Base-by-base conservation (phyloP, 1,139 yeast species). In the Nakaseomyces nivariensis region DNA sequence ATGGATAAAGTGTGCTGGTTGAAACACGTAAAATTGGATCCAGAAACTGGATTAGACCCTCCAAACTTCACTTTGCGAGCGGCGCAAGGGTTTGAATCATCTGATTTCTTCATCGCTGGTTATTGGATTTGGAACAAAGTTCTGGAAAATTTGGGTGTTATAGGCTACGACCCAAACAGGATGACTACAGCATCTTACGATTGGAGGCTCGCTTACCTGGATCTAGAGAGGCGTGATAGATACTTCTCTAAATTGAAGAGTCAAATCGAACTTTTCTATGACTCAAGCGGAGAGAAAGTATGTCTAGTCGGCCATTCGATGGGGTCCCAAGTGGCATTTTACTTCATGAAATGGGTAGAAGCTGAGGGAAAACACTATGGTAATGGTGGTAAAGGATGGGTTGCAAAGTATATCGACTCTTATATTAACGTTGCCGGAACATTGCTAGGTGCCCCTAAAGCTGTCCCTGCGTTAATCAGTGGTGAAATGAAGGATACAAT, bases 401-500 rank as follows among this genome's bases (percentile, higher is more conserved):
- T 90, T 53, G 85, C 92, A 58, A 82, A 82, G 38, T 75, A 92
- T 63, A 74, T 92, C 53, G 89, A 80, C 40, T 80, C 96, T 0
- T 79, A 79, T 62, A 79, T 92, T 36, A 94, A 92, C 63, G 85
- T 94, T 50, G 80, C 95, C 17, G 98, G 98, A 0, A 82, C 95
- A 5, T 69, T 81, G 49, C 72, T 92, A 51, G 98, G 98, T 1
- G 89, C 97, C 0, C 98, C 98, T 1, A 92, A 92, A 66, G 85
- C 96, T 0, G 78, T 89, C 33, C 89, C 95, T 0, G 97, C 97
- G 0, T 72, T 92, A 53, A 69, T 94, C 24, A 87, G 96, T 22
- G 98, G 98, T 27, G 98, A 92, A 69, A 92, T 94, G 98, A 87
- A 83, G 66, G 98, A 92, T 64, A 92, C 98, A 0, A 95, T 94